Evolutionary conservation across 345 rosid genomes (phyloP).

Genomic region (Cardiospermum halicacabum): DNA sequence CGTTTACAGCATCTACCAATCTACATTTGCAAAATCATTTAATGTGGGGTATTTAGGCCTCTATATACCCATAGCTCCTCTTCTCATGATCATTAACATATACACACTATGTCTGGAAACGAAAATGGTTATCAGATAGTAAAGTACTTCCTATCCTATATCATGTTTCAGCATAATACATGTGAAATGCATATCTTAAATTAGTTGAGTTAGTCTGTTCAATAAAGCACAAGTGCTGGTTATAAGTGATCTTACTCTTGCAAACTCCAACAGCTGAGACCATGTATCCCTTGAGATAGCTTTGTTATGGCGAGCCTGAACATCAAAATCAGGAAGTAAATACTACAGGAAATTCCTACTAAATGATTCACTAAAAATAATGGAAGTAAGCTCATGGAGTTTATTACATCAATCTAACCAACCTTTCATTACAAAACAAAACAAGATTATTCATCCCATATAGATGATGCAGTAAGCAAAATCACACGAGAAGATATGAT

Average conservation of each 20-base stretch:
- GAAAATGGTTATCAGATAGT: neutral
- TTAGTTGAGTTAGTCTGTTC: neutral
- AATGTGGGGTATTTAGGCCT: neutral
- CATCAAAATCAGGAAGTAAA: constrained; percentile 14
- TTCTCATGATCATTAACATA: neutral
- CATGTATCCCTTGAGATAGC: constrained; percentile 97
- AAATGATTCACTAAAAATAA: neutral
- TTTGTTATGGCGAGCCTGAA: constrained; percentile 91
- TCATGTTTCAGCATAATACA: neutral
- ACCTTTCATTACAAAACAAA: neutral
- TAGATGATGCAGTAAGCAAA: neutral
- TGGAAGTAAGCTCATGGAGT: neutral
- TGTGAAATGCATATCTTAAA: neutral
- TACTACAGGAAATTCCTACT: neutral
- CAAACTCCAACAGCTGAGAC: constrained; percentile 90
- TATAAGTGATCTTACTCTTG: constrained; percentile 52
- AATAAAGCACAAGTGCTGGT: neutral
- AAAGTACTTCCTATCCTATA: neutral
- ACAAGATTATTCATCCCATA: neutral
- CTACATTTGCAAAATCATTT: neutral
- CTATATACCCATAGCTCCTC: neutral
- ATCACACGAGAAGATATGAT: neutral
- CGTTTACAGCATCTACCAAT: neutral
- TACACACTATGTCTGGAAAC: too few species aligned
- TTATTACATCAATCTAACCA: neutral